These are phyloP conservation scores for Hypericum perforatum DNA, from an alignment of 345 rosid species.

Conservation along the genomic window DNA sequence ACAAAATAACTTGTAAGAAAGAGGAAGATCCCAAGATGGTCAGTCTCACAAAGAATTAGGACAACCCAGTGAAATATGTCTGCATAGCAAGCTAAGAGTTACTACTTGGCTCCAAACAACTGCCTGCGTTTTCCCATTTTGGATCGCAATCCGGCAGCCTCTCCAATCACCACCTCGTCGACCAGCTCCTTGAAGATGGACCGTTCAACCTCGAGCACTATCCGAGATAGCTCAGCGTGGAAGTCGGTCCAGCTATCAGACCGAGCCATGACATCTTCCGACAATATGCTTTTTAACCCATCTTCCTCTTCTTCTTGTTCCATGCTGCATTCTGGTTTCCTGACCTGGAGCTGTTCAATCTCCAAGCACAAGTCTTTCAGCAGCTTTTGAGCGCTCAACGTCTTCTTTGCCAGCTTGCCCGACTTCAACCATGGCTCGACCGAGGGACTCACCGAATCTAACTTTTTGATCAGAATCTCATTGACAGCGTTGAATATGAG, in stretches of 20 bases:
- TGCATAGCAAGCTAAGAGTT: too few relatives aligned
- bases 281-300: constrained; percentile 39
- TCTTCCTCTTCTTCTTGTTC: constrained; percentile 44
- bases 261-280: constrained; percentile 54
- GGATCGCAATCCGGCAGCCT: constrained; percentile 27
- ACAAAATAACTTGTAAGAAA: too few relatives aligned
- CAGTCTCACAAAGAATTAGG: too few relatives aligned
- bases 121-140: constrained; percentile 43
- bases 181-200: constrained; percentile 75
- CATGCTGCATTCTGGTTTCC: constrained; percentile 30
- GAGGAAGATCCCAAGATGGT: too few relatives aligned
- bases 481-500: constrained; percentile 81
- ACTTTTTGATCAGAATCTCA: constrained; percentile 61
- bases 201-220: constrained; percentile 70
- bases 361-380: constrained; percentile 60
- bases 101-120: constrained; percentile 28
- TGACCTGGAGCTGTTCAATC: constrained; percentile 48
- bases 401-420: constrained; percentile 41
- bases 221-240: constrained; percentile 38
- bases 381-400: constrained; percentile 62
- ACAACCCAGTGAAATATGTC: too few relatives aligned
- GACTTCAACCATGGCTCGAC: constrained; percentile 46
- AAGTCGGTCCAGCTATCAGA: constrained; percentile 65
- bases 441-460: constrained; percentile 30
- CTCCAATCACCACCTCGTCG: constrained; percentile 55